Conservation (phyloP, 306 rosid species). For the Corylus avellana region DNA sequence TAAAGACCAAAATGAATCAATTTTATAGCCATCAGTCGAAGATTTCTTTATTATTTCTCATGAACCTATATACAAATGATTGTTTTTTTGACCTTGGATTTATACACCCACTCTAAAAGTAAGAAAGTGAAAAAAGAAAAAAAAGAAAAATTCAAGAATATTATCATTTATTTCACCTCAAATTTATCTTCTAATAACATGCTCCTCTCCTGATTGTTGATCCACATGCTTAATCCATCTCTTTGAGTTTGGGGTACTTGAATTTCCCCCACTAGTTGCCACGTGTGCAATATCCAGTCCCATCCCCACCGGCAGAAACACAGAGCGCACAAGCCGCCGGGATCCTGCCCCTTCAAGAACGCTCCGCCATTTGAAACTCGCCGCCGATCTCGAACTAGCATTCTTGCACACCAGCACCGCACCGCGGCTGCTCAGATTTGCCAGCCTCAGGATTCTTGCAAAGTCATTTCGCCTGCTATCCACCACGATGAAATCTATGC, state of each 20-base stretch:
- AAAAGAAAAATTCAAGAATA: background rate
- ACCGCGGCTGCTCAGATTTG: conserved; percentile 65
- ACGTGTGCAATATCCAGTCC: conserved; percentile 85
- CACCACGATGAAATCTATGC: conserved; percentile 80
- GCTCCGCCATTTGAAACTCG: conserved; percentile 61
- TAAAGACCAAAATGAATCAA: background rate
- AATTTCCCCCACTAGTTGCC: conserved; percentile 43
- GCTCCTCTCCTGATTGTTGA: conserved; percentile 78
- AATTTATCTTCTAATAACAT: conserved; percentile 62
- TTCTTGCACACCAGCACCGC: conserved; percentile 86
- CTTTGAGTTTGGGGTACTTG: conserved; percentile 21
- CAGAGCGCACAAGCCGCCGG: conserved; percentile 64
- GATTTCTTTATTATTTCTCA: background rate
- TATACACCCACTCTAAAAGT: background rate
- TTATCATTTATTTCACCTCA: background rate
- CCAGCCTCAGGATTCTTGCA: conserved; percentile 53
- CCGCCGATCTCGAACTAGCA: conserved; percentile 42
- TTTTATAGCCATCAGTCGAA: background rate
- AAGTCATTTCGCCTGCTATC: conserved; percentile 62
- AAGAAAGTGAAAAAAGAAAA: background rate
- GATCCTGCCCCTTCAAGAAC: conserved; percentile 45
- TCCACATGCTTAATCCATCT: conserved; percentile 84
- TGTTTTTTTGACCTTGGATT: no score
- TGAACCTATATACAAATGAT: background rate
- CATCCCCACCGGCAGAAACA: conserved; percentile 86